These are phyloP conservation scores for Beta lomatogona DNA, from an alignment of 179 eudicot genomes.

Conservation along the genomic window DNA sequence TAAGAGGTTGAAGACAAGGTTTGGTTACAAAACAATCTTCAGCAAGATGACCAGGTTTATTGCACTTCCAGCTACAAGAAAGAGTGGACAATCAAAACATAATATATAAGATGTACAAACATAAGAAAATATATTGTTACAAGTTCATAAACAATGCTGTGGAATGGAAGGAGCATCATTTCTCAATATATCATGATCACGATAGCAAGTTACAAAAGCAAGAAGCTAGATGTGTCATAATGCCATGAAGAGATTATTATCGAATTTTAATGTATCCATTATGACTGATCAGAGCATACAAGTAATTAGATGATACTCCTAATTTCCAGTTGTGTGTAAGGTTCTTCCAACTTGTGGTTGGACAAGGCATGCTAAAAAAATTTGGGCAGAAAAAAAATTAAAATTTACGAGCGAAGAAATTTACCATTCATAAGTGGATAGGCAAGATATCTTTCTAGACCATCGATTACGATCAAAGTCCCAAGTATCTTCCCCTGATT, in stretches of 20 bases:
- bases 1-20: slow-evolving; percentile 34
- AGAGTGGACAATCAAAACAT: slow-evolving; percentile 7
- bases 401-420: background rate
- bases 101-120: background rate
- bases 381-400: background rate
- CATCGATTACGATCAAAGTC: slow-evolving; percentile 64
- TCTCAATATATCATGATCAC: background rate
- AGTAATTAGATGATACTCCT: background rate
- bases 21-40: slow-evolving; percentile 63
- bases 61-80: slow-evolving; percentile 69
- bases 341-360: background rate
- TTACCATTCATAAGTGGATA: slow-evolving; percentile 78
- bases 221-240: background rate
- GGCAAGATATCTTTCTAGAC: slow-evolving; percentile 65
- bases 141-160: background rate
- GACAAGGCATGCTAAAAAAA: background rate
- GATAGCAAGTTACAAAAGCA: background rate
- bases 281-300: background rate
- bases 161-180: background rate
- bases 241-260: background rate
- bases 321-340: background rate
- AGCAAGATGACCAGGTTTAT: slow-evolving; percentile 85
- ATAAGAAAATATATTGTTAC: background rate
- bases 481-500: slow-evolving; percentile 63
- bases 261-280: background rate